Evolutionary conservation across 441 rosid genomes (phyloP).

Genomic region (Corymbia calophylla): DNA sequence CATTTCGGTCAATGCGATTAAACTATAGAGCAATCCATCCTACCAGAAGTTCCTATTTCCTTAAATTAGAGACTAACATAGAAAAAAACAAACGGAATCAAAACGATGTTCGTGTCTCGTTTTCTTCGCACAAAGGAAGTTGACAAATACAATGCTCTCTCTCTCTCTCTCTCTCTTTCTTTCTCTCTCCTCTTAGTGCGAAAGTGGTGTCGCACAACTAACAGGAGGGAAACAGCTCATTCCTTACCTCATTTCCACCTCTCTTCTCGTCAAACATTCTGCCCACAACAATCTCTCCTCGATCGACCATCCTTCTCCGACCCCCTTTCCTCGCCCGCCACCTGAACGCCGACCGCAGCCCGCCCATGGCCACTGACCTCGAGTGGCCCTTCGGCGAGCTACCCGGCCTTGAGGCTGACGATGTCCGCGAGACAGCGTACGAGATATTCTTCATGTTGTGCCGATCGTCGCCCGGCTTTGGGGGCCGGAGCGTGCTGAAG

Average conservation of each 20-base stretch:
- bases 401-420: background rate
- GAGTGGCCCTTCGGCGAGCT: background rate
- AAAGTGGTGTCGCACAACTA: background rate
- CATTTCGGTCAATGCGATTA: background rate
- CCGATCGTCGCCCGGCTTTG: slow-evolving; percentile 5
- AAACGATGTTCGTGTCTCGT: background rate
- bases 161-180: background rate
- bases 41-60: background rate
- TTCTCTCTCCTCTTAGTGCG: background rate
- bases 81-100: background rate
- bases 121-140: background rate
- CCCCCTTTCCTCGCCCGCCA: background rate
- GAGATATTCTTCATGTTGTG: background rate
- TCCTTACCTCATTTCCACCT: background rate
- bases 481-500: slow-evolving; percentile 6
- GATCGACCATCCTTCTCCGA: background rate
- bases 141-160: background rate
- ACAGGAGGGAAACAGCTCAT: background rate
- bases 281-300: background rate
- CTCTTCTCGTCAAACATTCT: background rate
- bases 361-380: background rate
- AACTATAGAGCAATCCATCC: background rate
- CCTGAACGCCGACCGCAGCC: background rate
- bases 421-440: background rate
- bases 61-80: background rate